Conservation (phyloP, 2,329 filamentous ascomycete species). For the Coleophoma eucalyptorum region DNA sequence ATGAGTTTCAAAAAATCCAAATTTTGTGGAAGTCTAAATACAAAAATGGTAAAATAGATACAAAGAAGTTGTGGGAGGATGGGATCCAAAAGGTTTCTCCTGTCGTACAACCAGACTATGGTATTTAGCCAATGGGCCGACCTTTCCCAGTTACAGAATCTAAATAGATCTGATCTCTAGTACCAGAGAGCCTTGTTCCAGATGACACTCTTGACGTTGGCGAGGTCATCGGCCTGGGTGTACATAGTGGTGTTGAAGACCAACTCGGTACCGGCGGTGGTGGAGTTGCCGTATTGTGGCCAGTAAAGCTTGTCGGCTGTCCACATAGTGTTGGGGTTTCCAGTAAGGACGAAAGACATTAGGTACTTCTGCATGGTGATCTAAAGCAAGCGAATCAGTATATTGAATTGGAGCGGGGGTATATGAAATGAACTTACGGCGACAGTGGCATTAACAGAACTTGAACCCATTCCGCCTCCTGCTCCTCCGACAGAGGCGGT, state of each 20-base stretch:
- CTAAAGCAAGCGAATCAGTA: slow-evolving; percentile 3
- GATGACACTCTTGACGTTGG: slow-evolving; percentile 24
- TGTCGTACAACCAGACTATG: no score
- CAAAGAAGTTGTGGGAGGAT: no score
- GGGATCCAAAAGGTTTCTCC: no score
- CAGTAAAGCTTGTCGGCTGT: slow-evolving; percentile 29
- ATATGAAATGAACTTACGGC: slow-evolving; percentile 9
- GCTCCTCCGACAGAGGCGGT: slow-evolving; percentile 6
- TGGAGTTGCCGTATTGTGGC: slow-evolving; percentile 25
- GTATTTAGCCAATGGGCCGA: no score
- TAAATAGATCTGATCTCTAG: slow-evolving; percentile 9
- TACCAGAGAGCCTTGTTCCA: slow-evolving; percentile 33
- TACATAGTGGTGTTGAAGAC: slow-evolving; percentile 30
- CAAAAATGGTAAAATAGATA: no score
- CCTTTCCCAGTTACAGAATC: no score
- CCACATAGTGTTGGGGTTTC: slow-evolving; percentile 28
- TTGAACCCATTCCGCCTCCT: slow-evolving; percentile 14
- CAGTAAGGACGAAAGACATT: slow-evolving; percentile 27
- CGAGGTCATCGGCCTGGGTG: slow-evolving; percentile 26
- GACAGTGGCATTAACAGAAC: slow-evolving; percentile 20
- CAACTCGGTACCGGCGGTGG: slow-evolving; percentile 19
- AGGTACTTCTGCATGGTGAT: slow-evolving; percentile 32
- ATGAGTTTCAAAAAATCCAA: no score
- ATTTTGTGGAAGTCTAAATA: no score
- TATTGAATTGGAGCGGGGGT: not conserved